phyloP scores from a whole-genome alignment of 2,329 filamentous ascomycete genomes.

The Ceratocystiopsis sp. region DNA sequence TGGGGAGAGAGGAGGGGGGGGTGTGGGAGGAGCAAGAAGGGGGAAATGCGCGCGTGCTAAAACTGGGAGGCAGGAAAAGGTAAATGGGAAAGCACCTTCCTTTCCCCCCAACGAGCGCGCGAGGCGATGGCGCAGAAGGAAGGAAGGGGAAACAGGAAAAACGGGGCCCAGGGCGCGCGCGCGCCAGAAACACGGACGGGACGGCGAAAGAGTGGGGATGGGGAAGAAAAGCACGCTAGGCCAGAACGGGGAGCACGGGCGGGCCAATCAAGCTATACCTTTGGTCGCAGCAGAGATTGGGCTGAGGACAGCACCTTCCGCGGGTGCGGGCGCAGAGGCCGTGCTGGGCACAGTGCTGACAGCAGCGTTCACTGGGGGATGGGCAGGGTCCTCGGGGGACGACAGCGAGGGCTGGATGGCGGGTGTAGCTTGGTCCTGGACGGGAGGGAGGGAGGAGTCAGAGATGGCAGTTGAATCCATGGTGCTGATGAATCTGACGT shows the following conservation, averaged over 20 bases:
- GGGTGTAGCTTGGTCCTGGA: too few species aligned
- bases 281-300: constrained; percentile 1
- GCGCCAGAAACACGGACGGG: constrained; percentile 1
- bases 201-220: constrained; percentile 4
- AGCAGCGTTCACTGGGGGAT: too few species aligned
- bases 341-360: too few species aligned
- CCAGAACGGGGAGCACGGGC: not conserved
- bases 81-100: not conserved
- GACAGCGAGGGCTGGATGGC: too few species aligned
- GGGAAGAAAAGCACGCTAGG: constrained; percentile 1
- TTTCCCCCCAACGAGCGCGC: not conserved
- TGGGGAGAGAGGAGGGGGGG: too few species aligned
- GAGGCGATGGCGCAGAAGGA: not conserved
- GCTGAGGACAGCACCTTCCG: not conserved
- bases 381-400: too few species aligned
- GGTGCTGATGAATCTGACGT: too few species aligned
- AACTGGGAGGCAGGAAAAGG: not conserved
- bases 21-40: not conserved
- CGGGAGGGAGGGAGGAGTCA: too few species aligned
- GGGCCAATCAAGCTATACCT: constrained; percentile 5
- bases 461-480: too few species aligned
- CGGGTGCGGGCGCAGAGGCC: too few species aligned
- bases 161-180: not conserved
- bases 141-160: not conserved
- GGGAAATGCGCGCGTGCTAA: constrained; percentile 7